Conservation (phyloP, 305 asterid species). For the Coffea humblotiana region DNA sequence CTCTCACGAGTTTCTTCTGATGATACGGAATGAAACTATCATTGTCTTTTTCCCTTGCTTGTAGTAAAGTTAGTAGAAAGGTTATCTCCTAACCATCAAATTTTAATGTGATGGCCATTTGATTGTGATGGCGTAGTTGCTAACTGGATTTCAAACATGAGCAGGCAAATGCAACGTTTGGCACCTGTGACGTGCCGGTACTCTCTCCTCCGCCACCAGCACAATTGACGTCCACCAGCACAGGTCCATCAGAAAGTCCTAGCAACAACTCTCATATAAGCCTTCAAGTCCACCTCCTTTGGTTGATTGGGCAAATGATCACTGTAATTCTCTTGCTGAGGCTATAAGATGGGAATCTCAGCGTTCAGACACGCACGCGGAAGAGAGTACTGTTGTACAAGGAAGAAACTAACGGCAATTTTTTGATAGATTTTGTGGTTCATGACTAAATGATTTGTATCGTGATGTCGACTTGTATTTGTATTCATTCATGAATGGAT, state of each 20-base stretch:
- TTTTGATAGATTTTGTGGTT: background rate
- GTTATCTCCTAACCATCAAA: background rate
- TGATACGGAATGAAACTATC: too few species aligned
- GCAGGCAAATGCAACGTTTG: conserved; percentile 64
- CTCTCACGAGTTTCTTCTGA: too few species aligned
- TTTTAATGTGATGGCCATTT: background rate
- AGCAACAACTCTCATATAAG: conserved; percentile 30
- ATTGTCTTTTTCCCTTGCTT: too few species aligned
- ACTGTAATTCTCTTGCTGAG: conserved; percentile 30
- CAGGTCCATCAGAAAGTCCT: conserved; percentile 23
- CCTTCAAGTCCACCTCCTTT: conserved; percentile 33
- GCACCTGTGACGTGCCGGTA: conserved; percentile 65
- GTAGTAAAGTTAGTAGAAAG: background rate
- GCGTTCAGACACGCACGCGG: background rate
- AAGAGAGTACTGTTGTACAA: background rate
- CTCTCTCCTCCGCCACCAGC: conserved; percentile 95
- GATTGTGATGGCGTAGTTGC: background rate
- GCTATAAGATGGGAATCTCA: conserved; percentile 12
- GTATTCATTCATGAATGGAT: background rate
- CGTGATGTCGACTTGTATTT: background rate
- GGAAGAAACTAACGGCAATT: background rate
- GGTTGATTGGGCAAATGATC: conserved; percentile 40
- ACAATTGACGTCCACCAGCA: conserved; percentile 23
- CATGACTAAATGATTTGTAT: background rate
- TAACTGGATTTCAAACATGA: conserved; percentile 2